Evolutionary conservation across 2,329 filamentous ascomycete genomes (phyloP).

Genomic region (Paecilomyces sp.): DNA sequence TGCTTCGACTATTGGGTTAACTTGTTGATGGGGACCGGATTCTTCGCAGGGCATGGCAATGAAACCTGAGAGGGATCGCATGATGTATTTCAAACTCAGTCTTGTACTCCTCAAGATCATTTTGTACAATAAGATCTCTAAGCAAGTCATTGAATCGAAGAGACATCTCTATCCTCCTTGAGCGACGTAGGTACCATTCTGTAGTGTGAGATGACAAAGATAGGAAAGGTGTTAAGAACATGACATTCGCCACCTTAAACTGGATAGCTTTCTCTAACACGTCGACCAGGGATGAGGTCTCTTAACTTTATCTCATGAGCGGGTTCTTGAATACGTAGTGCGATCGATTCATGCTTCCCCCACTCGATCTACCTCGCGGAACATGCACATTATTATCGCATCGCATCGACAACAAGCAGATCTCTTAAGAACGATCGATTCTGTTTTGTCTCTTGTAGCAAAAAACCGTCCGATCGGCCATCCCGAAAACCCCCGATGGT

Average conservation of each 20-base stretch:
- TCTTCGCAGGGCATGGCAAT: background rate
- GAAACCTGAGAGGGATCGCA: background rate
- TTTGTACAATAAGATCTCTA: background rate
- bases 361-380: no score
- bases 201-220: background rate
- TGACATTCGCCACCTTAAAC: background rate
- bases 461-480: background rate
- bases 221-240: background rate
- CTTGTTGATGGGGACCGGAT: background rate
- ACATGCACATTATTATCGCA: background rate
- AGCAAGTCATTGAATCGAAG: background rate
- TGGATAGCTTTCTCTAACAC: no score
- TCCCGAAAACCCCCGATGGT: background rate
- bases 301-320: no score
- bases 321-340: no score
- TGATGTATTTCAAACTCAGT: background rate
- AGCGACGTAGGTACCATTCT: background rate
- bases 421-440: no score
- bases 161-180: background rate
- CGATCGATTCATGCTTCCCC: no score
- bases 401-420: background rate
- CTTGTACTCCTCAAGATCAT: background rate
- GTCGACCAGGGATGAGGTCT: no score
- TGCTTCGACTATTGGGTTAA: background rate
- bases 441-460: background rate